Percentiles rank a stretch among this genome's conserved stretches.
Evolutionary conservation across 441 rosid genomes (phyloP).

Genomic region (Eutrema salsugineum): DNA sequence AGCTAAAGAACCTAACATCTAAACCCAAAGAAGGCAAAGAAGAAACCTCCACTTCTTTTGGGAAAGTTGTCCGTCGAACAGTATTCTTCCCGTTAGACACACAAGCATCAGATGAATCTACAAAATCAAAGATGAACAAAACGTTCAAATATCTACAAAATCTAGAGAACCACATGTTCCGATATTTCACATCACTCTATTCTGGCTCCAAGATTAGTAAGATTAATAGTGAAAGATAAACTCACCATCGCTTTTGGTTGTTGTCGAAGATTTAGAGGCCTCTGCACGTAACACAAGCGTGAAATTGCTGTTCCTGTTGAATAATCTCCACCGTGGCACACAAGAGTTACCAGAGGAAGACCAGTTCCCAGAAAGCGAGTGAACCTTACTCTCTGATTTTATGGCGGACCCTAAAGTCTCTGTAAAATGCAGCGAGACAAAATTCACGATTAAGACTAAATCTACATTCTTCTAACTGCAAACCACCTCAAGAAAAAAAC

Average conservation of each 20-base stretch:
- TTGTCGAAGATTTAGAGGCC: constrained; percentile 45
- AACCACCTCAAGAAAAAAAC: background rate
- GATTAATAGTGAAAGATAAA: constrained; percentile 8
- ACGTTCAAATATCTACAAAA: constrained; percentile 31
- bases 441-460: background rate
- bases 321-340: constrained; percentile 30
- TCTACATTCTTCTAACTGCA: background rate
- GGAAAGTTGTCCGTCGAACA: constrained; percentile 47
- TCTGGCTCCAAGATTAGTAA: background rate
- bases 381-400: constrained; percentile 26
- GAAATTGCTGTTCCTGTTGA: constrained; percentile 23
- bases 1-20: constrained; percentile 9
- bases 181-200: background rate
- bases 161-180: background rate
- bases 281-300: constrained; percentile 39
- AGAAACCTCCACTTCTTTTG: constrained; percentile 73
- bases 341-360: constrained; percentile 31
- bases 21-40: constrained; percentile 7
- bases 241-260: constrained; percentile 53
- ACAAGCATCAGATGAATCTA: constrained; percentile 36
- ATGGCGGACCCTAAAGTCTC: constrained; percentile 40
- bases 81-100: constrained; percentile 39
- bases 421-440: constrained; percentile 21
- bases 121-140: constrained; percentile 18
- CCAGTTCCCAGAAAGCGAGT: constrained; percentile 28